A percentile compares a stretch with the other conserved stretches of the same genome.
phyloP scores from a whole-genome alignment of 176 grass and related monocot genomes.

The Phyllostachys edulis region DNA sequence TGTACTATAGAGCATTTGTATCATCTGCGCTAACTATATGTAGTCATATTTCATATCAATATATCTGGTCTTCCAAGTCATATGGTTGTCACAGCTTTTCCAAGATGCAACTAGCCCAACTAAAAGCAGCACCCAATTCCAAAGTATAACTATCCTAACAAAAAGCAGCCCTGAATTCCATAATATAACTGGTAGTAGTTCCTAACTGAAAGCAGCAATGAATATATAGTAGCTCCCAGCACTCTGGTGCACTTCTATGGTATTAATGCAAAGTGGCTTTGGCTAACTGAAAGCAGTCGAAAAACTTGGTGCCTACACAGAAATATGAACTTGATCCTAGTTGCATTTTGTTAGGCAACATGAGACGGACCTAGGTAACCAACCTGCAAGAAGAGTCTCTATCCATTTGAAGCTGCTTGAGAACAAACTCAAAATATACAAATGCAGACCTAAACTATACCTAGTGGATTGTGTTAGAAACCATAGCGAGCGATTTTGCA shows the following conservation, averaged over 20 bases:
- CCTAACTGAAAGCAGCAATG: slow-evolving; percentile 32
- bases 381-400: not conserved
- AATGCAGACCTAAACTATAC: not conserved
- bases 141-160: not conserved
- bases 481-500: not conserved
- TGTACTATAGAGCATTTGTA: not conserved
- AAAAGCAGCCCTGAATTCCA: slow-evolving; percentile 11
- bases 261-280: slow-evolving; percentile 26
- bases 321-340: slow-evolving; percentile 1
- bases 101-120: not conserved
- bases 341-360: not conserved
- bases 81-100: not conserved
- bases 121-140: slow-evolving; percentile 18
- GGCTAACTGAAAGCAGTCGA: not conserved
- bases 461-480: not conserved
- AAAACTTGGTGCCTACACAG: not conserved
- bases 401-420: not conserved
- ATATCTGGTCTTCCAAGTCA: not conserved
- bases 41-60: not conserved
- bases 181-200: not conserved
- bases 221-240: not conserved
- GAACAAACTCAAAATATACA: not conserved
- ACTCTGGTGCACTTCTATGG: not conserved
- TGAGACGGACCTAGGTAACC: not conserved
- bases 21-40: not conserved